Evolutionary conservation across 2,329 filamentous ascomycete genomes (phyloP).

Genomic region (Colletotrichum abscissum): DNA sequence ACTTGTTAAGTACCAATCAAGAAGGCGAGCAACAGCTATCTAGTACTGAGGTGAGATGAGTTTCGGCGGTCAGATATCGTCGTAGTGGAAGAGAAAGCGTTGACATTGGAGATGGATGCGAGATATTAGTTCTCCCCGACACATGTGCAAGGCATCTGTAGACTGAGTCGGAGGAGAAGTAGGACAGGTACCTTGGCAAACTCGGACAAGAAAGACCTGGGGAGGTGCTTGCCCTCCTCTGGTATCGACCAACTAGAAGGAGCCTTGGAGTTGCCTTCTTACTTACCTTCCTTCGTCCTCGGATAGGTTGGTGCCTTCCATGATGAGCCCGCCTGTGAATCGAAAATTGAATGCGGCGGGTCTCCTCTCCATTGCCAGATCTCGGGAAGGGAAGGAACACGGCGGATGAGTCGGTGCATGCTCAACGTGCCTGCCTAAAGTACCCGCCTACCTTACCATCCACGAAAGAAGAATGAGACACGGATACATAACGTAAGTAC

Average conservation of each 20-base stretch:
- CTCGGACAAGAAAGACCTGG: neutral
- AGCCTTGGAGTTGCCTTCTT: neutral
- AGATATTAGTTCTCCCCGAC: neutral
- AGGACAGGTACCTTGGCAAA: neutral
- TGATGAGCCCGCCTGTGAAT: neutral
- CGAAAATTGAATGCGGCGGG: too few relatives aligned
- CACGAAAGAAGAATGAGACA: too few relatives aligned
- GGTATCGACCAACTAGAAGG: neutral
- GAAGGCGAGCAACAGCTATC: neutral
- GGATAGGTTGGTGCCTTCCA: neutral
- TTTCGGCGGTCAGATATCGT: neutral
- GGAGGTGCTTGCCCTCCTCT: neutral
- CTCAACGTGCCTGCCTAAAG: neutral
- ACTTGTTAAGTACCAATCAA: neutral
- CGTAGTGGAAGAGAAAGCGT: neutral
- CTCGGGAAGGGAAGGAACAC: neutral
- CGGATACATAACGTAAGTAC: neutral
- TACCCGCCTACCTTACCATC: neutral
- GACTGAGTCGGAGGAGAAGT: too few relatives aligned
- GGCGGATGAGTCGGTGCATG: neutral
- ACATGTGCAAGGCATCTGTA: too few relatives aligned
- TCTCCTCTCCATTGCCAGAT: neutral
- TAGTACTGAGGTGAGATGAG: neutral
- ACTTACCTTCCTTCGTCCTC: too few relatives aligned
- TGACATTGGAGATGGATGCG: neutral